Evolutionary conservation across 164 flowering plant species (phyloP).

Genomic region (Vitis rupestris): DNA sequence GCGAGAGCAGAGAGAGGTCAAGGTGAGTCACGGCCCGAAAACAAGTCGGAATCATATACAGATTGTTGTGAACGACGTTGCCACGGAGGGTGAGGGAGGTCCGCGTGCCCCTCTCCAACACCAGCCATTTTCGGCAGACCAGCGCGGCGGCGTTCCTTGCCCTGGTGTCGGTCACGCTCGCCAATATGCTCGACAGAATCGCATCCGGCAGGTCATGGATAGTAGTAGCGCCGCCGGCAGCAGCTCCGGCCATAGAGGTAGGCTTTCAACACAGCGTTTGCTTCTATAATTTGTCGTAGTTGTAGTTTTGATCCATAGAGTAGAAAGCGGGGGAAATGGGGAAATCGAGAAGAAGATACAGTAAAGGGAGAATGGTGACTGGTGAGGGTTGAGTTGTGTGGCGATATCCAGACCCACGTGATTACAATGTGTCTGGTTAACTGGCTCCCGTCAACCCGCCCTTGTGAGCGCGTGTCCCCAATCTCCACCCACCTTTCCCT

Average conservation of each 20-base stretch:
- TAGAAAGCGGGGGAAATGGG: slow-evolving; percentile 2
- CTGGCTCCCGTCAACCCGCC: too few species aligned
- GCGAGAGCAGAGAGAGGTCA: slow-evolving; percentile 82
- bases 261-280: background rate
- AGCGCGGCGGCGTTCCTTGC: slow-evolving; percentile 68
- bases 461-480: too few species aligned
- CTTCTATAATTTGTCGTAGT: background rate
- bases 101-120: slow-evolving; percentile 68
- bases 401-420: slow-evolving; percentile 11
- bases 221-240: slow-evolving; percentile 12
- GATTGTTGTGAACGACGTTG: slow-evolving; percentile 55
- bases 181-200: slow-evolving; percentile 53
- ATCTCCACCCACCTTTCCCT: too few species aligned
- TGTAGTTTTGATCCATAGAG: background rate
- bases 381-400: slow-evolving; percentile 5
- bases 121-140: slow-evolving; percentile 57
- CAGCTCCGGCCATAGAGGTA: background rate
- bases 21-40: slow-evolving; percentile 58
- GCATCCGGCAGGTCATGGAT: slow-evolving; percentile 79
- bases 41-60: slow-evolving; percentile 53
- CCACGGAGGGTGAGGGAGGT: slow-evolving; percentile 72
- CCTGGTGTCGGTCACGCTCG: slow-evolving; percentile 47
- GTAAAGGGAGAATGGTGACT: background rate
- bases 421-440: slow-evolving; percentile 1
- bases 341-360: background rate